Evolutionary conservation across 1,284 basidiomycete species (phyloP), one percentile per base, ranked within the genome.

Genomic region (Pulchroboletus neoregius): DNA sequence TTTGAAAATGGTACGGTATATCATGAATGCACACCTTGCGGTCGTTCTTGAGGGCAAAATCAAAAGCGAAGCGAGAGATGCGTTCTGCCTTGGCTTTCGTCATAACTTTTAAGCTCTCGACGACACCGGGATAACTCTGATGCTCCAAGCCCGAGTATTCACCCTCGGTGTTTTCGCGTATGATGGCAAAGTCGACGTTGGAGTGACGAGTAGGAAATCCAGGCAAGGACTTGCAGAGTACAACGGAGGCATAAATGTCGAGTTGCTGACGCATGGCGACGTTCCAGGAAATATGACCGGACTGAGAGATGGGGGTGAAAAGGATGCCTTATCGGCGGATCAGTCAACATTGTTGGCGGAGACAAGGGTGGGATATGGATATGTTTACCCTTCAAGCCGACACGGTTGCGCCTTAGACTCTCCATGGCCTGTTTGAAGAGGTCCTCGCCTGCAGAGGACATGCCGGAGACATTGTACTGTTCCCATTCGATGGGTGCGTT

Each of bases 401-500:
- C 96, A 68, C 91, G 84, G 80, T 99, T 99, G 62, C 94, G 81
- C 75, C 91, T 91, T 72, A 98, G 75, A 65, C 87, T 91, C 68
- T 97, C 93, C 91, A 96, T 93, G 54, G 94, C 92, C 76, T 94
- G 84, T 73, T 91, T 94, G 83, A 99, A 99, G 60, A 97, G 83
- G 46, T 84, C 87, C 70, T 98, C 95, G 62, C 92, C 92, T 48
- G 89, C 79, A 47, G 91, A 91, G 30, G 94, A 96, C 79, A 96
- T 87, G 52, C 96, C 96, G 38, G 93, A 95, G 54, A 99, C 93
- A 67, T 98, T 83, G 75, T 94, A 98, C 71, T 98, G 92, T 69
- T 98, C 94, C 91, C 94, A 99, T 71, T 98, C 92, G 72, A 99
- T 94, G 69, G 96, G 96, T 28, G 94, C 96, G 68, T 99, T 99